Base-by-base conservation (phyloP, 2,329 filamentous ascomycete genomes). In the Stagonosporopsis chrysanthemi region DNA sequence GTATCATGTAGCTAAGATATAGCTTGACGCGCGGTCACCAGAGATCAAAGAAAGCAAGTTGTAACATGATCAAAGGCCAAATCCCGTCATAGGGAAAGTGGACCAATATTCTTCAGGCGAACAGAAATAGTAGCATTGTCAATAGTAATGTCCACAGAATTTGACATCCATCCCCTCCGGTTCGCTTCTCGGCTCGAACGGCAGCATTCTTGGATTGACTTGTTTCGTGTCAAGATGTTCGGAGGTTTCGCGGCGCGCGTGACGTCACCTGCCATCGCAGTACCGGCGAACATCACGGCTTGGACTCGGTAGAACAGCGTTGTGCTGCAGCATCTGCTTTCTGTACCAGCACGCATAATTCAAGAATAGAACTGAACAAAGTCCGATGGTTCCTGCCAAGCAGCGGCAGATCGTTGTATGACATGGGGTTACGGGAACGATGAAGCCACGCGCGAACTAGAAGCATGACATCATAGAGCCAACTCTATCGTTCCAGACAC, bases 131-230 rank as follows among this genome's bases (percentile, higher is more conserved):
- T 7, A 31, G 24, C 45, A 23, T 36, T 9, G 11, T 6, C 19
- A 36, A 22, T 39, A 43, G 28, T 15, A 40, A 24, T 22, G 22
- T 40, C 12, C 38, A 31, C 28, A 24, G 17, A 35, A 11, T 2
- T 23, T 15, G n/a, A 35, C 3, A 29, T 31, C 29, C 47, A 36
- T 35, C 14, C 24, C 23, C n/a, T 31, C 31, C 43, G 48, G 29
- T 48, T 43, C 54, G 38, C 28, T 44, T 48, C 49, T 57, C 54
- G 54, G 48, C 26, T 57, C 43, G 22, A 43, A 23, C 54, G 54
- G 54, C 54, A 57, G 14, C 26, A 33, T 23, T 24, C 4, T 33
- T 4, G 42, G 31, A 46, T 52, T 29, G 26, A 39, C 28, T 29
- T 40, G 52, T 56, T 46, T 41, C 46, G 46, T 33, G 45, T 39